Evolutionary conservation across 306 rosid genomes (phyloP).

Genomic region (Rosa chinensis): DNA sequence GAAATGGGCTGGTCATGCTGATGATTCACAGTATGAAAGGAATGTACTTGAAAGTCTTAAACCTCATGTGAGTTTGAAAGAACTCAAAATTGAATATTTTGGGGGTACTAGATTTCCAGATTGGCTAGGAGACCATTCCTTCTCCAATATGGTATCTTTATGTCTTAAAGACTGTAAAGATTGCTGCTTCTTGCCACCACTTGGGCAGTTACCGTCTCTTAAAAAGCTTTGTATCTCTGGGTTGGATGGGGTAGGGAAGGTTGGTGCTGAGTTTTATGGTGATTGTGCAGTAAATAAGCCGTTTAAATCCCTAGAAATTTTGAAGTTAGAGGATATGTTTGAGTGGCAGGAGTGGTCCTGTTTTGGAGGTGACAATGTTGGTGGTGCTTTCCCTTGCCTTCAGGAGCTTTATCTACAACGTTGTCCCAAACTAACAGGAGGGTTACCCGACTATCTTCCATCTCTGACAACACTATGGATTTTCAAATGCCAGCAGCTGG

Average conservation of each 20-base stretch:
- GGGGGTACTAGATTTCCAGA: slow-evolving; percentile 20
- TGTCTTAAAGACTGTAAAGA: neutral
- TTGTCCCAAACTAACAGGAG: neutral
- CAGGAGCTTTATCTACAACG: neutral
- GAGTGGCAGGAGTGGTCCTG: slow-evolving; percentile 9
- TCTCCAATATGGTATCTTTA: slow-evolving; percentile 4
- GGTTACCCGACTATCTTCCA: slow-evolving; percentile 2
- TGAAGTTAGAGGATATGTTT: neutral
- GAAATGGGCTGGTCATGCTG: slow-evolving; percentile 6
- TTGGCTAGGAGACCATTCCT: slow-evolving; percentile 23
- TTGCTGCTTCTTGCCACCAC: slow-evolving; percentile 10
- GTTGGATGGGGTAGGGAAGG: neutral
- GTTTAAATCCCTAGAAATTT: neutral
- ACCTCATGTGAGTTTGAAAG: slow-evolving; percentile 16
- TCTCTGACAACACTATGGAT: neutral
- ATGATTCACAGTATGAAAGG: neutral
- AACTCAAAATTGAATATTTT: neutral
- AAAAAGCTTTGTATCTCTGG: slow-evolving; percentile 3
- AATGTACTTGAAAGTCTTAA: neutral
- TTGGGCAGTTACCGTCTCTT: slow-evolving; percentile 24
- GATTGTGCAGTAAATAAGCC: neutral
- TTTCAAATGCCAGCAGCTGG: neutral
- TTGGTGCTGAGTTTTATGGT: neutral
- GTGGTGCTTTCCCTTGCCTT: neutral
- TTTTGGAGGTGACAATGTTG: neutral